These are phyloP conservation scores for Trichoderma endophyticum DNA, from an alignment of 2,329 filamentous ascomycete species.

Conservation along the genomic window DNA sequence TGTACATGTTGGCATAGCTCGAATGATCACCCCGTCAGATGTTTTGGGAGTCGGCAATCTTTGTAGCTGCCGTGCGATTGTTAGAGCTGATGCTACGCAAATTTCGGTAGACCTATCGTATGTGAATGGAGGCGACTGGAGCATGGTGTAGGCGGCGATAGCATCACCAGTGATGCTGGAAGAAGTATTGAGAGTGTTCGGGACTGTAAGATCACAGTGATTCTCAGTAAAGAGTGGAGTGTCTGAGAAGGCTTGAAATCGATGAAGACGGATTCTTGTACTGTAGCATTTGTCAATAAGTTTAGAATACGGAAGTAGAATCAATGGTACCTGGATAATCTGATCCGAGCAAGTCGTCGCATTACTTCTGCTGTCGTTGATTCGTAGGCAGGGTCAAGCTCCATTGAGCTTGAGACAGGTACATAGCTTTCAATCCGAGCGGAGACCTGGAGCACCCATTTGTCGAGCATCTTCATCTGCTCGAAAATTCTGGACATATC, in stretches of 20 bases:
- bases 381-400: not conserved
- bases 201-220: not conserved
- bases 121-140: not conserved
- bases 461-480: not conserved
- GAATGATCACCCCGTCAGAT: not conserved
- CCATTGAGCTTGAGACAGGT: not conserved
- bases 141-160: not conserved
- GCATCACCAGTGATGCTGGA: not conserved
- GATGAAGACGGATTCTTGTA: not conserved
- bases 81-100: not conserved
- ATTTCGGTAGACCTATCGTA: not conserved
- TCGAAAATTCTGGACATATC: not conserved
- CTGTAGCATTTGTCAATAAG: too few relatives aligned
- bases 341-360: not conserved
- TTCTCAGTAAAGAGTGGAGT: not conserved
- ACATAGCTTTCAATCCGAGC: not conserved
- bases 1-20: not conserved
- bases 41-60: not conserved
- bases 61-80: not conserved
- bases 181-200: not conserved
- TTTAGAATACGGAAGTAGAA: too few relatives aligned
- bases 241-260: not conserved
- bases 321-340: not conserved
- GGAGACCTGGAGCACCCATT: not conserved
- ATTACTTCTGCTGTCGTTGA: not conserved